Conservation (phyloP, 73 alveolate genomes). For the Paramecium sonneborni region DNA sequence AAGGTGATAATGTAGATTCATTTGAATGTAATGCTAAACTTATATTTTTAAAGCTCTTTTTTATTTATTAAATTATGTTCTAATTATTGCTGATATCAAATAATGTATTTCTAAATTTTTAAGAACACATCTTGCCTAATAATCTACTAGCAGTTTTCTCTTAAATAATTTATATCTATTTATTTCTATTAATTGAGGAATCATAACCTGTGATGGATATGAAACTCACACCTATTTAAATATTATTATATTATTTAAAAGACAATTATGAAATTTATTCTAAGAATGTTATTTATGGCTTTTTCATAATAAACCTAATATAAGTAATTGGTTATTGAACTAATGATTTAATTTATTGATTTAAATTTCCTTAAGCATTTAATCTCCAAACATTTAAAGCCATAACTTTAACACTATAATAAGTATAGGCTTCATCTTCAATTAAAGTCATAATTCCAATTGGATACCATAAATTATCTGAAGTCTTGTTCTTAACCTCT, state of each 20-base stretch:
- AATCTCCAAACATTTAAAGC: constrained; percentile 26
- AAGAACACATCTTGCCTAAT: constrained; percentile 60
- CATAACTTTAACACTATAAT: not conserved
- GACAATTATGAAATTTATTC: not conserved
- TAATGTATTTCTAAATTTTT: constrained; percentile 27
- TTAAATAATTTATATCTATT: constrained; percentile 11
- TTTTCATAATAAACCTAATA: constrained; percentile 14
- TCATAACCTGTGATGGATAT: constrained; percentile 38
- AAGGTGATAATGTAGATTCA: constrained; percentile 66
- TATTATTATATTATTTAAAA: constrained; percentile 20
- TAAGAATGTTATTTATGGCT: constrained; percentile 23
- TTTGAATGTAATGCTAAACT: constrained; percentile 23
- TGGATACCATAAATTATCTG: constrained; percentile 60
- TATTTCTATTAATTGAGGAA: not conserved
- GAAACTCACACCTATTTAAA: constrained; percentile 23
- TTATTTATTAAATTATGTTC: constrained; percentile 2
- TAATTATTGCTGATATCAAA: constrained; percentile 49
- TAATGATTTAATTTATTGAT: constrained; percentile 1
- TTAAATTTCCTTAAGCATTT: constrained; percentile 1
- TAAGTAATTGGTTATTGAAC: not conserved
- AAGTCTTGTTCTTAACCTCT: constrained; percentile 40
- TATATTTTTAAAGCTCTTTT: constrained; percentile 40
- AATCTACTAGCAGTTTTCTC: constrained; percentile 56
- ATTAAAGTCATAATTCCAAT: not conserved
- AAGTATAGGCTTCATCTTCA: constrained; percentile 28